Evolutionary conservation across 768 basidiomycete species (phyloP), one percentile per base, ranked within the genome.

Genomic region (Collybiopsis luxurians): DNA sequence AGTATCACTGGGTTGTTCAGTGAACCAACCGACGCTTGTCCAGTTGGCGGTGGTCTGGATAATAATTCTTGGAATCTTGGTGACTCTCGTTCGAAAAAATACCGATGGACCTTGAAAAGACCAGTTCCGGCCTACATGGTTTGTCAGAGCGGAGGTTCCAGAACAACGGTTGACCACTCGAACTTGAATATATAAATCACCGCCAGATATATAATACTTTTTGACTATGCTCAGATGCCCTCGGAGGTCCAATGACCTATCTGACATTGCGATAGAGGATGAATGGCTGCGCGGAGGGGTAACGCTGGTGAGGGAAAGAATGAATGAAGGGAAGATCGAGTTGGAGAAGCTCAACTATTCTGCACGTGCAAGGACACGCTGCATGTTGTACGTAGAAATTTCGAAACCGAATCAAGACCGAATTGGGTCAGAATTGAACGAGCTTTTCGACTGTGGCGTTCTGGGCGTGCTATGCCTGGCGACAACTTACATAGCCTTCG

Each of bases 11-110:
- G 54, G 23, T 46, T 45, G 21, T 42, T 26, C 12, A 55, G 40
- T 28, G 36, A 31, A 28, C 52, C 53, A 28, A 30, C 23, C 10
- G 39, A 2, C 24, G 23, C 3, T 34, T 47, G 42, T 13, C 46
- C 47, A 11, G 43, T 53, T 15, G 42, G 27, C 11, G 24, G 68
- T 52, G 24, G 67, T 57, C 49, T 31, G 4, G 26, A 23, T 9
- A 59, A 26, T 19, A 59, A 17, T 13, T 47, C 47, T 52, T 49
- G 46, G 31, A 60, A 60, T 49, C 50, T 46, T 2, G 52, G 31
- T 12, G 70, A 72, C 2, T 74, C 73, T 0, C 72, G n/a, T 0
- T 74, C 67, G 2, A 73, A 70, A 19, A 74, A 73, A 7, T 58
- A 36, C 0, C 64, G 44, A n/a, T 73, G 72, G 0, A 73, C 19